Base-by-base conservation (phyloP, 768 basidiomycete genomes). In the Amanita phalloides region DNA sequence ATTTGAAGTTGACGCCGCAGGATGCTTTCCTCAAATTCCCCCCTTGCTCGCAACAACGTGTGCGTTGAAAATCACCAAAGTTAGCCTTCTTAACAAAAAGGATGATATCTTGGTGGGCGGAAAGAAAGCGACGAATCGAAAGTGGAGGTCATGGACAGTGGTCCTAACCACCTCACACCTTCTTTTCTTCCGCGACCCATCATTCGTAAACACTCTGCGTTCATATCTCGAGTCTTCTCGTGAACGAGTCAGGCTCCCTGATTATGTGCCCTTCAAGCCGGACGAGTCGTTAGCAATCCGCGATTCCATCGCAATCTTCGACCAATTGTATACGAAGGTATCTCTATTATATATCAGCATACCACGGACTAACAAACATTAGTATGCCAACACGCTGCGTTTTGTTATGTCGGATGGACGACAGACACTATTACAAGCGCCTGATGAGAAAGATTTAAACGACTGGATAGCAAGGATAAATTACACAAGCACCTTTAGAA, bases 391-490 rank as follows among this genome's bases (percentile, higher is more conserved):
- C 61, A 81, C 87, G 2, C 83, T 97, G 62, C 82, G 90, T 21
- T 76, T 97, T 53, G 72, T 81, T 25, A 74, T 90, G 62, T 73
- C 81, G 23, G 79, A 86, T 58, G 83, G 89, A 9, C 85, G 90
- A 1, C 87, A 91, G 57, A 79, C 86, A 54, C 77, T 98, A 35
- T 72, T 97, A 17, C 90, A 91, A 61, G 77, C 87, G 5, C 61
- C 72, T 10, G 73, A 78, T 58, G 82, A 84, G 54, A 64, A 69
- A 41, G 89, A 93, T 53, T 76, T 90, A 70, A 86, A 93, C 58
- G 79, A 84, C 56, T 99, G 96, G 96, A 82, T 98, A 55, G 76
- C 85, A 11, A 73, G 76, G 30, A 91, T 98, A 61, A 99, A 99
- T 67, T 98, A 96, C 62, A 92, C 92, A 2, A 86, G 90, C 53